Evolutionary conservation across 495 filamentous ascomycete species (phyloP).

Genomic region (Lichenothelia convexa): DNA sequence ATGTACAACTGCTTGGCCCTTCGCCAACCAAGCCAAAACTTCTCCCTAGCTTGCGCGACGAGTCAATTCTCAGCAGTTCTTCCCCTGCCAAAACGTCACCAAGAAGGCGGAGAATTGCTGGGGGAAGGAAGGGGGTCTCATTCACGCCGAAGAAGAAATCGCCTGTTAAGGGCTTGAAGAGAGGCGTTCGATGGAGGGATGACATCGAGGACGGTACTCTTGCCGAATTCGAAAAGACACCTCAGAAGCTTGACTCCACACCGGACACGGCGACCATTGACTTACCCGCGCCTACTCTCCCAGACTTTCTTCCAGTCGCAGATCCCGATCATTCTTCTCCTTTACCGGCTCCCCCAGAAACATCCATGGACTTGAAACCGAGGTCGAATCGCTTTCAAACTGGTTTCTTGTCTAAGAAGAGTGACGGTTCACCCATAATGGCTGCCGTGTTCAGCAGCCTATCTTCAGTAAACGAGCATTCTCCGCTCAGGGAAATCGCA

Average conservation of each 20-base stretch:
- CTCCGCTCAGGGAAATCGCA: constrained; percentile 48
- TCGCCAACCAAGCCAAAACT: constrained; percentile 14
- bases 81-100: constrained; percentile 59
- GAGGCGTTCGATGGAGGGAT: constrained; percentile 81
- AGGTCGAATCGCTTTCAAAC: constrained; percentile 64
- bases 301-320: constrained; percentile 2
- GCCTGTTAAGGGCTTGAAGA: constrained; percentile 38
- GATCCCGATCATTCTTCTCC: constrained; percentile 36
- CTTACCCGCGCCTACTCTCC: constrained; percentile 13
- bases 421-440: constrained; percentile 37
- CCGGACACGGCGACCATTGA: constrained; percentile 36
- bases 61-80: constrained; percentile 22
- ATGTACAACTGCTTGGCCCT: constrained; percentile 20
- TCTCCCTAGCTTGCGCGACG: constrained; percentile 7
- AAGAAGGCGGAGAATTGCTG: constrained; percentile 49
- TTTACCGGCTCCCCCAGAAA: constrained; percentile 27
- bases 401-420: constrained; percentile 70
- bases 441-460: constrained; percentile 33
- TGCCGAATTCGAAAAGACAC: constrained; percentile 79
- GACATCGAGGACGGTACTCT: constrained; percentile 66
- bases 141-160: constrained; percentile 75
- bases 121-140: constrained; percentile 56
- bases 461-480: constrained; percentile 30
- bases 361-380: constrained; percentile 31
- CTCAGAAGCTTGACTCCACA: constrained; percentile 37